Evolutionary conservation across 768 basidiomycete genomes (phyloP), one percentile per base, ranked within the genome.

Genomic region (Suillus alpinus): DNA sequence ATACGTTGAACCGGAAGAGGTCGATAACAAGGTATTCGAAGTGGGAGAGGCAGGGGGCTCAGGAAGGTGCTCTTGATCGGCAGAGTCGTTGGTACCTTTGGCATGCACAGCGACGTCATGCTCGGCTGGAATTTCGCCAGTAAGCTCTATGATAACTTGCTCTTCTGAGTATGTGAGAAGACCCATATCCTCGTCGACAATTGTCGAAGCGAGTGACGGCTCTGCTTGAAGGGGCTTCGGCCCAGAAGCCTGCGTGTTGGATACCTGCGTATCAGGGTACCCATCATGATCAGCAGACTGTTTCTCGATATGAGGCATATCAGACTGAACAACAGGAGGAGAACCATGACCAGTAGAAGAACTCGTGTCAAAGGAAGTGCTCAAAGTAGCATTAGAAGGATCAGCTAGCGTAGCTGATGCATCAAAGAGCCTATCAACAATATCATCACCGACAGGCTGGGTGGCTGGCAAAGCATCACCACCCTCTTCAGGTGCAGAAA

Each of bases 1-100:
- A 63, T 79, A 79, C 4, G 82, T 75, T 49, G 70, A 78, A 14
- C 67, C 68, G 43, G 68, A 75, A 39, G 70, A 69, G 34, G 69
- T 70, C 8, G 73, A 75, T 37, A 66, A 65, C 34, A 83, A 67
- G 0, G 81, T 83, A 61, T 83, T 83, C 12, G 84, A 83, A 20
- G 79, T 69, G 9, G 82, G 83, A 5, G 86, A 87, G 20, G 80
- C 78, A 34, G 85, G 84, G 32, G 85, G 85, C 66, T 88, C 87
- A 8, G 83, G 80, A 6, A 83, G 71, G 66, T 86, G 81, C 52
- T 85, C 83, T 59, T 72, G 69, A 58, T 70, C 69, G 41, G 63
- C 65, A 31, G 68, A 64, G 20, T 63, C 62, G 10, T 9, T 37
- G 37, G 49, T 56, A 47, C 2, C 23, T 53, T 69, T 73, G 52